These are phyloP conservation scores for Cladosporium halotolerans DNA, from an alignment of 2,329 filamentous ascomycete species.

Conservation along the genomic window DNA sequence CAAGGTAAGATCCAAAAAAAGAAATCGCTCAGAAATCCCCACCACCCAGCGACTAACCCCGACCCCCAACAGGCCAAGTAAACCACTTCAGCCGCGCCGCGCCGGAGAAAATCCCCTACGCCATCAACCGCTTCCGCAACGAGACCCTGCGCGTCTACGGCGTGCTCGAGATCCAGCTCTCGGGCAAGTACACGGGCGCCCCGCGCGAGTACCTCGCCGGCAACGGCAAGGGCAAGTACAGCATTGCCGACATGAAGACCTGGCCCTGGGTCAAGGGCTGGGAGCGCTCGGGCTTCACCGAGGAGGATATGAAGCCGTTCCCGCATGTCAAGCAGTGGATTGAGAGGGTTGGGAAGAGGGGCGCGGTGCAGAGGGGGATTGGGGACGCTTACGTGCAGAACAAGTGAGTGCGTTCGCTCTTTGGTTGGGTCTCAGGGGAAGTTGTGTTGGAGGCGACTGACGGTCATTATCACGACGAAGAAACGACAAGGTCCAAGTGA, in stretches of 20 bases:
- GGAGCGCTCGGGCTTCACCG: slow-evolving; percentile 37
- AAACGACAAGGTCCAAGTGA: not conserved
- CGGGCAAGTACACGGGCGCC: slow-evolving; percentile 46
- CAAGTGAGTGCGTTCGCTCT: slow-evolving; percentile 15
- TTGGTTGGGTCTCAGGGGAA: no score
- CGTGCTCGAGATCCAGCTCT: slow-evolving; percentile 51
- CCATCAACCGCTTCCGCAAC: slow-evolving; percentile 47
- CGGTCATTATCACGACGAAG: no score
- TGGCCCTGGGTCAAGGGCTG: slow-evolving; percentile 46
- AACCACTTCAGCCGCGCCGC: slow-evolving; percentile 42
- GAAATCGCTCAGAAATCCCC: not conserved
- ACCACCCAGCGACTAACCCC: not conserved
- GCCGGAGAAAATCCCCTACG: slow-evolving; percentile 44
- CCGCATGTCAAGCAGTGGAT: slow-evolving; percentile 50
- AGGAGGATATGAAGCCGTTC: slow-evolving; percentile 46
- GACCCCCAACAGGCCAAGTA: slow-evolving; percentile 28
- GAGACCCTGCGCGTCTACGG: slow-evolving; percentile 48
- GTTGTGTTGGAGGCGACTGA: no score
- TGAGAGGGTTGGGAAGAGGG: slow-evolving; percentile 44
- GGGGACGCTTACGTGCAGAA: slow-evolving; percentile 31
- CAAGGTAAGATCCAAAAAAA: slow-evolving; percentile 24
- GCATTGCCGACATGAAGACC: slow-evolving; percentile 45
- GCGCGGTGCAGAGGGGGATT: slow-evolving; percentile 43
- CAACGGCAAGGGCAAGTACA: slow-evolving; percentile 50
- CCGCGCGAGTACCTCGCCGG: slow-evolving; percentile 49